Percentiles rank a stretch among this genome's conserved stretches.
phyloP scores from a whole-genome alignment of 768 basidiomycete species.

The Pulveroboletus sp. region DNA sequence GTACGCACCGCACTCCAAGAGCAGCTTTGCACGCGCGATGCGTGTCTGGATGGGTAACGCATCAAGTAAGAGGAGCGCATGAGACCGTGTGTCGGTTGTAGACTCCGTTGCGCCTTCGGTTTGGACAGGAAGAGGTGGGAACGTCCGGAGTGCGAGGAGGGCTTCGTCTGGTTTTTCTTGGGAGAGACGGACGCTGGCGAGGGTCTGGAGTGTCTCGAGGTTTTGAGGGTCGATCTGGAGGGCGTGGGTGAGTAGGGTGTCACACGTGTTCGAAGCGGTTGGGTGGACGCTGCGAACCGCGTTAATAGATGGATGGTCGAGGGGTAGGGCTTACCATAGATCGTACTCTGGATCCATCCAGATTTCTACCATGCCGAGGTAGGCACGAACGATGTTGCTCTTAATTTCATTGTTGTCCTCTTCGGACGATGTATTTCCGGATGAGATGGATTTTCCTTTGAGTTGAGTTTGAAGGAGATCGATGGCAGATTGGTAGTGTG shows the following conservation, averaged over 20 bases:
- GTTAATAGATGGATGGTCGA: background rate
- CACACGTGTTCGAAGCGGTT: constrained; percentile 78
- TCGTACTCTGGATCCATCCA: constrained; percentile 94
- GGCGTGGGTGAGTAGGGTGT: constrained; percentile 70
- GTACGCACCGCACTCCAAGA: constrained; percentile 74
- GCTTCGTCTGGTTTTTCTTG: constrained; percentile 85
- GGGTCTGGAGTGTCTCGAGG: constrained; percentile 71
- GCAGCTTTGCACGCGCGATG: constrained; percentile 72
- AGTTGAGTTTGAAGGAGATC: constrained; percentile 64
- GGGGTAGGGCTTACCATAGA: constrained; percentile 59
- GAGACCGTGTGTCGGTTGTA: constrained; percentile 24
- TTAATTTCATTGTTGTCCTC: constrained; percentile 48
- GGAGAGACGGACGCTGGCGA: constrained; percentile 87
- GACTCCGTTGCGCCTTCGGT: background rate
- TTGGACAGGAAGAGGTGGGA: too few relatives aligned
- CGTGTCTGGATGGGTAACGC: constrained; percentile 64
- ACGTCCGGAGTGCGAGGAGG: background rate
- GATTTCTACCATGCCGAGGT: constrained; percentile 88
- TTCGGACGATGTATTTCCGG: constrained; percentile 33
- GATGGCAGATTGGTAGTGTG: constrained; percentile 79
- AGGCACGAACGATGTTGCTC: constrained; percentile 70
- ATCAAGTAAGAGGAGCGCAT: constrained; percentile 31
- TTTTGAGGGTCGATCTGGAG: constrained; percentile 72
- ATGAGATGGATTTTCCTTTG: constrained; percentile 66
- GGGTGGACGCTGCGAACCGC: constrained; percentile 65